Percentiles rank a stretch among this genome's conserved stretches.
These are phyloP conservation scores for Pelargonium myrrhifolium DNA, from an alignment of 441 rosid genomes.

Conservation along the genomic window DNA sequence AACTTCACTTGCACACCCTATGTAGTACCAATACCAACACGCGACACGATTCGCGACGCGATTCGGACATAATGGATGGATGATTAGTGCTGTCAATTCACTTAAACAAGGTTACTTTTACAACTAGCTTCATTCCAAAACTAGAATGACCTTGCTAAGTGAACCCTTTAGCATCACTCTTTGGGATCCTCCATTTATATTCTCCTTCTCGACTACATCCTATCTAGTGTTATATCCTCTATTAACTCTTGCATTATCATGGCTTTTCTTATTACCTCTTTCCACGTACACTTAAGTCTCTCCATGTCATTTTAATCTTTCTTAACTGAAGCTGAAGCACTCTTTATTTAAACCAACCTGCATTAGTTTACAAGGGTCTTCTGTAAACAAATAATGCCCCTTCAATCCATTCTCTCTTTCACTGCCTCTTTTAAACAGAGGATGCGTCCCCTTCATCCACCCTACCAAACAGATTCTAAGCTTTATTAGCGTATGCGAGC, in stretches of 20 bases:
- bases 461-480: not conserved
- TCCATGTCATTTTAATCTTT: not conserved
- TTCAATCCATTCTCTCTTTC: not conserved
- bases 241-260: not conserved
- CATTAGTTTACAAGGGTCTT: not conserved
- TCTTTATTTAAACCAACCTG: not conserved
- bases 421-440: not conserved
- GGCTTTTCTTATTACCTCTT: not conserved
- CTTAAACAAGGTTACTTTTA: no score
- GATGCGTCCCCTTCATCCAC: not conserved
- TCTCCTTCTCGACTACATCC: no score
- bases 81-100: no score
- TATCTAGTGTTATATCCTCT: not conserved
- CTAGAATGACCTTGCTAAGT: no score
- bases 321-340: not conserved
- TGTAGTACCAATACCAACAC: no score
- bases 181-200: no score
- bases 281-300: not conserved
- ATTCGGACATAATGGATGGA: no score
- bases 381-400: not conserved
- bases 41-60: no score
- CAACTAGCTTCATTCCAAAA: no score
- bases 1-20: not conserved
- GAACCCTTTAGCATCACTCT: no score
- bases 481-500: not conserved